Evolutionary conservation across 768 basidiomycete genomes (phyloP), one percentile per base, ranked within the genome.

Genomic region (Punctularia strigosozonata): DNA sequence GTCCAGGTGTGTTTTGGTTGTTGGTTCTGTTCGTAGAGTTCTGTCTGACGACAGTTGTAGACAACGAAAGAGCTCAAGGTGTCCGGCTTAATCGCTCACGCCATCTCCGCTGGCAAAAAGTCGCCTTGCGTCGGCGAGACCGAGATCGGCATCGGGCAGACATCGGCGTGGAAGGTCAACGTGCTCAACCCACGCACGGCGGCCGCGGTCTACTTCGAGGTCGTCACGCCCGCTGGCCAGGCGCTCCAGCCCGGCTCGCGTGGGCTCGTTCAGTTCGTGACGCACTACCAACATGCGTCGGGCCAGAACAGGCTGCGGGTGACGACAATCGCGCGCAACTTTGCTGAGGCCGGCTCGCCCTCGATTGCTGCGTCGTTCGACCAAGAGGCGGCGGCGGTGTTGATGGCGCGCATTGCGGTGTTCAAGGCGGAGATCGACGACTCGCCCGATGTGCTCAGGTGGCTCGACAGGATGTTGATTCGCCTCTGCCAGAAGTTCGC

Each of bases 361-460:
- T 80, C 75, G 51, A 89, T 98, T 46, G 88, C 90, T 1, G 79
- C 80, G 2, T 88, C 87, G 6, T 98, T 98, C 56, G 95, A 99
- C 61, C 95, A 99, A 55, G 95, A 99, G 64, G 87, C 92, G 0
- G 83, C 94, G 2, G 94, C 95, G 1, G 94, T 98, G 6, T 65
- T 99, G 50, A 98, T 99, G 94, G 88, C 95, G 8, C 77, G 95
- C 46, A 98, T 99, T 57, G 92, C 95, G 0, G 90, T 98, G 6
- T 98, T 97, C 75, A 98, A 98, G 61, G 94, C 95, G 19, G 95
- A 98, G 62, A 90, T 98, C 46, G 95, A 99, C 53, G 94, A 98
- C 57, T 83, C 81, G 4, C 91, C 95, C 0, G 95, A 99, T 55
- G 94, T 98, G 23, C 64, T 99, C 38, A 64, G 95, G 44, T 98